phyloP scores from a whole-genome alignment of 2,329 filamentous ascomycete species.

The Herpotrichia juniperi region DNA sequence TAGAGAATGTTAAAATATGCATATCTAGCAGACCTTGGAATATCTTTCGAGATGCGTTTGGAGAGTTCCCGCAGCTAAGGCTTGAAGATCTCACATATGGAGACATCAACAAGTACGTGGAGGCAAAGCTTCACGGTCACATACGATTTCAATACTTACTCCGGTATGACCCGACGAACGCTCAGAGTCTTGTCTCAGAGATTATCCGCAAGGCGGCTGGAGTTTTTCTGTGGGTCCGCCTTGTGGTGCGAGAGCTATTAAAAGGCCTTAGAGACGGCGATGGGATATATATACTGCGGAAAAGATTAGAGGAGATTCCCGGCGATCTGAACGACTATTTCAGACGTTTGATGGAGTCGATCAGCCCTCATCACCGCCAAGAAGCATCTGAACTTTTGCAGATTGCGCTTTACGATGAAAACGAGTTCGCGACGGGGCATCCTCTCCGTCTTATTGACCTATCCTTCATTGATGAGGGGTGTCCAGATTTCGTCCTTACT shows the following conservation, averaged over 20 bases:
- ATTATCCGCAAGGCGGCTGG: slow-evolving; percentile 5
- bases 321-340: slow-evolving; percentile 20
- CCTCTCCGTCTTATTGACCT: background rate
- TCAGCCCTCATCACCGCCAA: background rate
- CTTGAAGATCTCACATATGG: slow-evolving; percentile 6
- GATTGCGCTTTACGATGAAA: background rate
- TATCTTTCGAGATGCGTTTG: slow-evolving; percentile 7
- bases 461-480: background rate
- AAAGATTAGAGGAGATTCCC: slow-evolving; percentile 19
- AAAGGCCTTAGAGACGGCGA: slow-evolving; percentile 16
- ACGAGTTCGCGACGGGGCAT: background rate
- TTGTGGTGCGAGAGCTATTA: slow-evolving; percentile 3
- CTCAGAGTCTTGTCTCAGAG: background rate
- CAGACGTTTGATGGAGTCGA: background rate
- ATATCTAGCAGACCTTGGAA: slow-evolving; percentile 6
- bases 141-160: background rate
- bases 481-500: background rate
- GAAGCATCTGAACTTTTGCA: slow-evolving; percentile 2
- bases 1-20: slow-evolving; percentile 6
- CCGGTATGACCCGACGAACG: background rate
- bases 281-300: slow-evolving; percentile 17
- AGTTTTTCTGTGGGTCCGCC: slow-evolving; percentile 10
- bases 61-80: background rate
- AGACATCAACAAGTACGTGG: slow-evolving; percentile 7
- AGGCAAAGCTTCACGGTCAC: background rate